These are phyloP conservation scores for Sabuloglossum arenarium DNA, from an alignment of 495 filamentous ascomycete genomes.

Conservation along the genomic window DNA sequence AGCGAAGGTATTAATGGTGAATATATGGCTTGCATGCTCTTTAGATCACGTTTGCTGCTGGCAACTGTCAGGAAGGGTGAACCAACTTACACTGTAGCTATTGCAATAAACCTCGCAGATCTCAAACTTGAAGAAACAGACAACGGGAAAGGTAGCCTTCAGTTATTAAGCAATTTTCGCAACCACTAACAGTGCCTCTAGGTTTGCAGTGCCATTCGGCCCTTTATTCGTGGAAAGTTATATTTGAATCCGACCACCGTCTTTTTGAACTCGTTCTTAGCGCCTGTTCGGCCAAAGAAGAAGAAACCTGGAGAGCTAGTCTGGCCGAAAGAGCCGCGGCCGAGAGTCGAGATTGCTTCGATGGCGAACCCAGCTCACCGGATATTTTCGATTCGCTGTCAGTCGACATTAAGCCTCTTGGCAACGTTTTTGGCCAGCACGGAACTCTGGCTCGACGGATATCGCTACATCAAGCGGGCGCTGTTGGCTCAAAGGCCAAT, in stretches of 20 bases:
- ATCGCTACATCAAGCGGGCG: slow-evolving; percentile 59
- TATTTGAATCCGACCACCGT: slow-evolving; percentile 56
- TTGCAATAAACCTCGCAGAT: slow-evolving; percentile 48
- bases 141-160: slow-evolving; percentile 56
- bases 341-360: not conserved
- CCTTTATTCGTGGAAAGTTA: slow-evolving; percentile 81
- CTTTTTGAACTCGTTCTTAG: slow-evolving; percentile 74
- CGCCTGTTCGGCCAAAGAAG: slow-evolving; percentile 67
- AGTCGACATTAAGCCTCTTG: slow-evolving; percentile 51
- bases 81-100: slow-evolving; percentile 47
- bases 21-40: slow-evolving; percentile 79
- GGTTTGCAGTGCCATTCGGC: slow-evolving; percentile 73
- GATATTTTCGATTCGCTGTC: slow-evolving; percentile 35
- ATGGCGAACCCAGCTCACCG: slow-evolving; percentile 16
- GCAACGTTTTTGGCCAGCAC: slow-evolving; percentile 47
- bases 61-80: slow-evolving; percentile 40
- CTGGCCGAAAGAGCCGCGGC: slow-evolving; percentile 18
- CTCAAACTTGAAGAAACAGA: slow-evolving; percentile 54
- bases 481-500: slow-evolving; percentile 37
- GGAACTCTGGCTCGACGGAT: slow-evolving; percentile 52
- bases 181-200: slow-evolving; percentile 16
- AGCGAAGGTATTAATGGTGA: slow-evolving; percentile 42
- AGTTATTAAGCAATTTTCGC: not conserved
- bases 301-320: slow-evolving; percentile 48
- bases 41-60: slow-evolving; percentile 59